These are phyloP conservation scores for Phaeomoniella chlamydospora DNA, from an alignment of 2,329 filamentous ascomycete genomes.

Conservation along the genomic window DNA sequence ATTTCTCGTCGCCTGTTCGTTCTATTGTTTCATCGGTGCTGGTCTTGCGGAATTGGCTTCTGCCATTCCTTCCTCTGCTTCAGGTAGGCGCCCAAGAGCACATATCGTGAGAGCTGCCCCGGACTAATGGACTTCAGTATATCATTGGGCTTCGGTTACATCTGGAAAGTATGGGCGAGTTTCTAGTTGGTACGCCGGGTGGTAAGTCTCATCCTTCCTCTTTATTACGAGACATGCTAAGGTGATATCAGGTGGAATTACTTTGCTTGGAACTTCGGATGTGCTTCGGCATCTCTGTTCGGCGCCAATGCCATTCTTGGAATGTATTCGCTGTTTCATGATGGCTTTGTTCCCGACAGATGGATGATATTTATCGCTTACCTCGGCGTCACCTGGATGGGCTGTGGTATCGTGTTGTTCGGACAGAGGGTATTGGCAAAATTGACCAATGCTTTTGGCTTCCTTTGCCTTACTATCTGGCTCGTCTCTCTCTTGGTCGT, in stretches of 20 bases:
- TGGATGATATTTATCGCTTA: conserved; percentile 50
- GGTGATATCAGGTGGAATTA: conserved; percentile 19
- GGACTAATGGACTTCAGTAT: conserved; percentile 23
- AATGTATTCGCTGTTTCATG: conserved; percentile 47
- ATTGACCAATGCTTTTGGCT: conserved; percentile 41
- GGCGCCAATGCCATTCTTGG: conserved; percentile 44
- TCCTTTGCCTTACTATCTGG: conserved; percentile 39
- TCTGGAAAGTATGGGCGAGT: conserved; percentile 39
- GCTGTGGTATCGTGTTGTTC: conserved; percentile 38
- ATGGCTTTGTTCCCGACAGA: conserved; percentile 32
- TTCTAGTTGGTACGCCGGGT: conserved; percentile 31
- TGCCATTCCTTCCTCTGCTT: conserved; percentile 45
- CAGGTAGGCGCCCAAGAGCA: conserved; percentile 19
- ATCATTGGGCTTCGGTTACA: conserved; percentile 47
- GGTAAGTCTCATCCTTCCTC: conserved; percentile 2
- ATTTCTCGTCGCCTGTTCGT: conserved; percentile 35
- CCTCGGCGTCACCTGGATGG: conserved; percentile 39
- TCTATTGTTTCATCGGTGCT: conserved; percentile 44
- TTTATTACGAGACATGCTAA: background rate
- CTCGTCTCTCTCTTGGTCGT: conserved; percentile 38
- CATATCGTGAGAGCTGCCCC: background rate
- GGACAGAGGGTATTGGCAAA: conserved; percentile 36
- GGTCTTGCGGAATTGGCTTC: conserved; percentile 47
- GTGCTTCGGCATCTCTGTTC: conserved; percentile 44
- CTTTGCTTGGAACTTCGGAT: conserved; percentile 44